phyloP scores from a whole-genome alignment of 805 yeast species.

The Cyberlindnera meyerae region DNA sequence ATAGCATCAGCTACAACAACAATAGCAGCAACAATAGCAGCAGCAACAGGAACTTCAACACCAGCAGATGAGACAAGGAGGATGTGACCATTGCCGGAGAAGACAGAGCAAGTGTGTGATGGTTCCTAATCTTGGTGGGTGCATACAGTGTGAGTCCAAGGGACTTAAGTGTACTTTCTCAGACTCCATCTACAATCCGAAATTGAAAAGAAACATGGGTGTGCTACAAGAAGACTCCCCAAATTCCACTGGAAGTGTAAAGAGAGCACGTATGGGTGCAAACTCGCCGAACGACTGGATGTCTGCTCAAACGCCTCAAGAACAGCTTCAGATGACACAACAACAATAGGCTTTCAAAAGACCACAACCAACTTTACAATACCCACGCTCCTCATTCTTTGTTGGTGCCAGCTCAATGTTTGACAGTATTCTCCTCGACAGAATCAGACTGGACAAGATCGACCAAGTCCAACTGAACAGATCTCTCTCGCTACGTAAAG shows the following conservation, averaged over 20 bases:
- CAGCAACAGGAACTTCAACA: neutral
- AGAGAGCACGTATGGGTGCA: slow-evolving; percentile 5
- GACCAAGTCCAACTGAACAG: slow-evolving; percentile 76
- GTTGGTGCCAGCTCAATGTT: slow-evolving; percentile 86
- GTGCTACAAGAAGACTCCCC: slow-evolving; percentile 14
- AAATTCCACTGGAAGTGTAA: too few relatives aligned
- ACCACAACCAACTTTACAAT: slow-evolving; percentile 52
- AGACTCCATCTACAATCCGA: slow-evolving; percentile 42
- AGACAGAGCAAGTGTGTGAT: slow-evolving; percentile 76
- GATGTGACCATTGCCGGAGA: slow-evolving; percentile 67
- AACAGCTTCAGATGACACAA: slow-evolving; percentile 7
- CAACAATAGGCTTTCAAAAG: slow-evolving; percentile 15
- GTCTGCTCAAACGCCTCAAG: slow-evolving; percentile 5
- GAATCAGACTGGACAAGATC: slow-evolving; percentile 59
- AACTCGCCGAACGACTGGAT: slow-evolving; percentile 6
- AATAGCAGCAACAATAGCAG: neutral
- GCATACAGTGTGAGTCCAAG: slow-evolving; percentile 74
- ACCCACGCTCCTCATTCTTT: slow-evolving; percentile 83
- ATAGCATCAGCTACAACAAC: slow-evolving; percentile 3
- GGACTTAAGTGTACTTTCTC: slow-evolving; percentile 70
- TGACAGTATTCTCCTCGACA: slow-evolving; percentile 65
- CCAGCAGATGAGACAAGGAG: slow-evolving; percentile 1
- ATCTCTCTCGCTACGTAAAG: slow-evolving; percentile 68
- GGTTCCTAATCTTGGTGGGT: slow-evolving; percentile 55
- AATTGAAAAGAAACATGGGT: slow-evolving; percentile 33